These are phyloP conservation scores for Teunomyces kruisii DNA, from an alignment of 805 yeast species.

Conservation along the genomic window DNA sequence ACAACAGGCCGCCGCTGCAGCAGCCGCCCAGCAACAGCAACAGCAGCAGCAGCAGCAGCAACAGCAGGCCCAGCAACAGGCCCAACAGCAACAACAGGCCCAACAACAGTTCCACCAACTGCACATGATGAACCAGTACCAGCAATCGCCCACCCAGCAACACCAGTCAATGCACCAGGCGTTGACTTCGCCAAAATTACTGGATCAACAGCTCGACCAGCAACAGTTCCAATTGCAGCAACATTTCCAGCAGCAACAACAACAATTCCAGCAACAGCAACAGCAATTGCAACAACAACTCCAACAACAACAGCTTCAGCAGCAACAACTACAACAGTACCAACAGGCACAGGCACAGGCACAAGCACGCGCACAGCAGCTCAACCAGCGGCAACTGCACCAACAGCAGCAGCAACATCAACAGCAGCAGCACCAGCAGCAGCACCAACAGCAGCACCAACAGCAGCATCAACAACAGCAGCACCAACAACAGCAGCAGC, in stretches of 20 bases:
- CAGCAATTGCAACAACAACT: slow-evolving; percentile 12
- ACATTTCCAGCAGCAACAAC: slow-evolving; percentile 8
- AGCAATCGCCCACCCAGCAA: slow-evolving; percentile 14
- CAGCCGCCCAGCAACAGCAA: slow-evolving; percentile 10
- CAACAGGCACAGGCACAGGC: slow-evolving; percentile 10
- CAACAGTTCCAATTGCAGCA: slow-evolving; percentile 8
- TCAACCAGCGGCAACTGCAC: not conserved
- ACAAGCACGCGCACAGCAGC: slow-evolving; percentile 2
- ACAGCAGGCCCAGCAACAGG: slow-evolving; percentile 2
- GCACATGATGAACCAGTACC: slow-evolving; percentile 17
- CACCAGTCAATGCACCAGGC: slow-evolving; percentile 13
- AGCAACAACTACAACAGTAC: slow-evolving; percentile 12
- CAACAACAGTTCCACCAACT: slow-evolving; percentile 9
- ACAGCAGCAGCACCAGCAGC: slow-evolving; percentile 8
- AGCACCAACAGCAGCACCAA: slow-evolving; percentile 6
- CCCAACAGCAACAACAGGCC: slow-evolving; percentile 2
- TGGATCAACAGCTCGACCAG: slow-evolving; percentile 11
- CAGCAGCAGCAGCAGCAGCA: slow-evolving; percentile 7
- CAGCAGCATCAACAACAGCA: not conserved
- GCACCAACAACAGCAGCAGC: slow-evolving; percentile 10
- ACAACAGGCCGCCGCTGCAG: slow-evolving; percentile 5
- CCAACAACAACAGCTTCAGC: slow-evolving; percentile 19
- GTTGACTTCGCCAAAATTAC: slow-evolving; percentile 13
- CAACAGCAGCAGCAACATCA: slow-evolving; percentile 6
- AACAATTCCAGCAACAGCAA: slow-evolving; percentile 10